A percentile compares a stretch with the other conserved stretches of the same genome.
phyloP scores from a whole-genome alignment of 78 protist genomes.

The Bodo saltans region DNA sequence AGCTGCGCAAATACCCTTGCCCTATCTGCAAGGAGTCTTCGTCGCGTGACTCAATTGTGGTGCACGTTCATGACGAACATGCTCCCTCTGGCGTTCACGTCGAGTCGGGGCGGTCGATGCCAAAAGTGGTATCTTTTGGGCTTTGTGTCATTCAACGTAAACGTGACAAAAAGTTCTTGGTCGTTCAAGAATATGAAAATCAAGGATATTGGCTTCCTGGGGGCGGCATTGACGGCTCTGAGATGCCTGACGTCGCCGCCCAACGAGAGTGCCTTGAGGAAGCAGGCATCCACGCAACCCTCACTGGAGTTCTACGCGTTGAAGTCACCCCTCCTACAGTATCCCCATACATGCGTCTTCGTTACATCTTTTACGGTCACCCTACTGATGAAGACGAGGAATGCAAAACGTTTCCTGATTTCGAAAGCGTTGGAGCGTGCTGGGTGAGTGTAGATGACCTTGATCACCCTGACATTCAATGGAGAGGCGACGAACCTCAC shows the following conservation, averaged over 20 bases:
- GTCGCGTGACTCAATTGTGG: neutral
- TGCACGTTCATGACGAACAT: neutral
- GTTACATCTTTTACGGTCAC: neutral
- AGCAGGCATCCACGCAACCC: neutral
- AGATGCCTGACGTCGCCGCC: neutral
- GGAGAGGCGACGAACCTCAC: neutral
- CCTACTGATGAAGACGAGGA: neutral
- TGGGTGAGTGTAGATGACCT: neutral
- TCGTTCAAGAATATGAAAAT: neutral
- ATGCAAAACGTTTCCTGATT: neutral
- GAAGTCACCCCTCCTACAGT: neutral
- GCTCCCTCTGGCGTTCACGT: neutral
- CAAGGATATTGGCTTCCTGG: conserved; percentile 4
- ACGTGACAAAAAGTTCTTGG: neutral
- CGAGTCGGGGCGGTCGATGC: neutral
- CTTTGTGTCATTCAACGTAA: neutral
- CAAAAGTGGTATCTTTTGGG: neutral
- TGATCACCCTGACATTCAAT: neutral
- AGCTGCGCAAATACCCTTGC: no score
- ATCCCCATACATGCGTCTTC: neutral
- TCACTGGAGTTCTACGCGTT: conserved; percentile 4
- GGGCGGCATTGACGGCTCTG: neutral
- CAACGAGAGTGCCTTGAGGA: neutral
- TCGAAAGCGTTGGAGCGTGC: neutral
- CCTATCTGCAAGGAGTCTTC: neutral